Conservation (phyloP, 2,329 filamentous ascomycete species). For the Sordariomycetes sp. region DNA sequence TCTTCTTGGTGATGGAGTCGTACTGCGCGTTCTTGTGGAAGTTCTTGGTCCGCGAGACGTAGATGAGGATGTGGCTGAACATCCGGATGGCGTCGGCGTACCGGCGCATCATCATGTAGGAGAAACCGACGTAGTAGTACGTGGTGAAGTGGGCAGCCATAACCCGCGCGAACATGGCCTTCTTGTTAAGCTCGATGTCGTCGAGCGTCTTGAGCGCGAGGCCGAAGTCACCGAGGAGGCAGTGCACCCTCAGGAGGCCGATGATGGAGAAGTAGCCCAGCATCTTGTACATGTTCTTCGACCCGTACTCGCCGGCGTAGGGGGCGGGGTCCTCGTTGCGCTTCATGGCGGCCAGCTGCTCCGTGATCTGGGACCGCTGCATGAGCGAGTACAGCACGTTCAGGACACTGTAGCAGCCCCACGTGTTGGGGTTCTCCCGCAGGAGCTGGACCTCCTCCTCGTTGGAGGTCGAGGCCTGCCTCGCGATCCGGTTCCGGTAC, state of each 20-base stretch:
- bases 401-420: constrained; percentile 98
- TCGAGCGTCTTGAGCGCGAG: constrained; percentile 97
- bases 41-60: constrained; percentile 98
- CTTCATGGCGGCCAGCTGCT: constrained; percentile 92
- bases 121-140: constrained; percentile 99
- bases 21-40: constrained; percentile 99
- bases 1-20: constrained; percentile 99
- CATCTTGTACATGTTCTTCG: constrained; percentile 92
- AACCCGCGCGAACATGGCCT: constrained; percentile 98
- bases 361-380: constrained; percentile 93
- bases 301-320: constrained; percentile 90
- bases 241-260: constrained; percentile 89
- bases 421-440: constrained; percentile 94
- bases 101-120: constrained; percentile 99
- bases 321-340: constrained; percentile 77
- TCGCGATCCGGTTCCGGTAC: constrained; percentile 84
- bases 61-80: constrained; percentile 99
- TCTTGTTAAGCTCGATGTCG: constrained; percentile 99
- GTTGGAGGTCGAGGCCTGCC: constrained; percentile 54
- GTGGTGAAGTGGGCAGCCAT: constrained; percentile 99
- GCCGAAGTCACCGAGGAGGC: constrained; percentile 92
- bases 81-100: constrained; percentile 99
- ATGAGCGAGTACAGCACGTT: constrained; percentile 99
- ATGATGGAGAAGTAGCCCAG: constrained; percentile 99
- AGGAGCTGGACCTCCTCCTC: constrained; percentile 87